phyloP scores from a whole-genome alignment of 2,329 filamentous ascomycete species.

The Fusarium sp. region DNA sequence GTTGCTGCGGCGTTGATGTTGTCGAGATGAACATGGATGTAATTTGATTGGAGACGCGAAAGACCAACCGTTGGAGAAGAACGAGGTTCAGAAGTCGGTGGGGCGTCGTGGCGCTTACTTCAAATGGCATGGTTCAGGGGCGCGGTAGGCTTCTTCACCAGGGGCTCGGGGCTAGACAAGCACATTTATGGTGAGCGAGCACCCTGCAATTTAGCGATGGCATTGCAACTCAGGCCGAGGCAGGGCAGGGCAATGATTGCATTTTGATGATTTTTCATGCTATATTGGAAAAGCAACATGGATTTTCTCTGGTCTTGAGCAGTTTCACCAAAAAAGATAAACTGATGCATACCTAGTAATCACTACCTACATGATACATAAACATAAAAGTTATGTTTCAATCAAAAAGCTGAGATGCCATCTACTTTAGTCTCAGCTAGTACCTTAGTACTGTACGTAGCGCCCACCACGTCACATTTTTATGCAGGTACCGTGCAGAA shows the following conservation, averaged over 20 bases:
- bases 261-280: slow-evolving; percentile 25
- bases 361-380: background rate
- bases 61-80: slow-evolving; percentile 36
- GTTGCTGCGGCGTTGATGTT: slow-evolving; percentile 33
- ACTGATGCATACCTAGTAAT: background rate
- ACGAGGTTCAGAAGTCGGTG: slow-evolving; percentile 34
- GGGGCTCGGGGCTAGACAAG: slow-evolving; percentile 27
- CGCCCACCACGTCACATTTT: slow-evolving; percentile 41
- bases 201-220: slow-evolving; percentile 38
- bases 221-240: background rate
- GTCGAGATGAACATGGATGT: slow-evolving; percentile 27
- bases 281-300: slow-evolving; percentile 8
- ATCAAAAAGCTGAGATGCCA: background rate
- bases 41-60: slow-evolving; percentile 30
- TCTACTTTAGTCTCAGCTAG: background rate
- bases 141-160: slow-evolving; percentile 1
- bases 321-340: background rate
- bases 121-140: slow-evolving; percentile 42
- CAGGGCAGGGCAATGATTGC: background rate
- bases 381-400: slow-evolving; percentile 21
- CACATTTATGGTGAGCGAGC: slow-evolving; percentile 19
- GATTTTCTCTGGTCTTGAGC: background rate
- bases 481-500: slow-evolving; percentile 47
- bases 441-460: background rate
- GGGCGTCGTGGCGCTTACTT: slow-evolving; percentile 33